Evolutionary conservation across 108 stramenopile species (phyloP).

Genomic region (Epipyxis sp.): DNA sequence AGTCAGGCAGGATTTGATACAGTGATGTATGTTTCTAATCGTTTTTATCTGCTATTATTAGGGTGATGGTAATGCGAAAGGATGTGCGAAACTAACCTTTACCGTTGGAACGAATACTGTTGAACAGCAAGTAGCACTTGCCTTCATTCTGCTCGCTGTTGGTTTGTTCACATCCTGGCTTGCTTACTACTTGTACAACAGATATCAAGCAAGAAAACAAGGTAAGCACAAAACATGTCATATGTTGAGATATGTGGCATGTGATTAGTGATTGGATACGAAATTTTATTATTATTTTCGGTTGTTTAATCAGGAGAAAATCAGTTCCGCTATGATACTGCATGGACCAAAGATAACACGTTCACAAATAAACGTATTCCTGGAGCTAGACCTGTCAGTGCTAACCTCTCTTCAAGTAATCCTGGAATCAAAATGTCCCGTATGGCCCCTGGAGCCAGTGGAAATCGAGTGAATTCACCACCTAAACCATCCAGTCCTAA

Average conservation of each 20-base stretch:
- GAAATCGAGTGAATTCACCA: too few relatives aligned
- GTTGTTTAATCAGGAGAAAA: not conserved
- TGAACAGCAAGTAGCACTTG: conserved; percentile 25
- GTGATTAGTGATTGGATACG: too few relatives aligned
- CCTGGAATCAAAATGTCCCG: conserved; percentile 23
- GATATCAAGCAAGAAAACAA: conserved; percentile 27
- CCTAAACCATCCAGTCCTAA: too few relatives aligned
- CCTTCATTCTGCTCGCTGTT: conserved; percentile 25
- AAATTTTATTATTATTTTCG: too few relatives aligned
- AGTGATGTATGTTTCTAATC: too few relatives aligned
- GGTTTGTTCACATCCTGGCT: conserved; percentile 25
- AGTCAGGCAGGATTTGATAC: too few relatives aligned
- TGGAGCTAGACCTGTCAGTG: not conserved
- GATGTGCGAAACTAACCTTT: conserved; percentile 1
- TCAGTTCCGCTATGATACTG: conserved; percentile 14
- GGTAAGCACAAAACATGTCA: too few relatives aligned
- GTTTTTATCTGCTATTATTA: too few relatives aligned
- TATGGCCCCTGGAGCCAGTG: not conserved
- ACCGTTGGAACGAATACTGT: not conserved
- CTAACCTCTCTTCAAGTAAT: not conserved
- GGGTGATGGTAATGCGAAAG: conserved; percentile 44
- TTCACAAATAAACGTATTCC: not conserved
- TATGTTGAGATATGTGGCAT: too few relatives aligned
- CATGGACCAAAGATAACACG: not conserved
- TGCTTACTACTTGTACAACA: conserved; percentile 34